Evolutionary conservation across 2,329 filamentous ascomycete species (phyloP).

Genomic region (Venturia asperata): DNA sequence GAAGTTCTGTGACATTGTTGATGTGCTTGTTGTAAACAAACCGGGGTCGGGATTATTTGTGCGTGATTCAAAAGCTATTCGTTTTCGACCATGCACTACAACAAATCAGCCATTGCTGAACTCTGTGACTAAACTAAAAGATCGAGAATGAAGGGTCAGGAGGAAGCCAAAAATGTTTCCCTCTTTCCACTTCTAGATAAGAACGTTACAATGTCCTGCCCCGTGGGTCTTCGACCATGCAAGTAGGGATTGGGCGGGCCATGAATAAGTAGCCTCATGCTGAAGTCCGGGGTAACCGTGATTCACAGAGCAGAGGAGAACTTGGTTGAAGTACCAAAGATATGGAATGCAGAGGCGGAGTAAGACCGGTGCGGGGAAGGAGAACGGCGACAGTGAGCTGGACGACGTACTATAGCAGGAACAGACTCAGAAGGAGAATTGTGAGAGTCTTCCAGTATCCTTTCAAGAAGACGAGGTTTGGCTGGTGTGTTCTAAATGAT

Average conservation of each 20-base stretch:
- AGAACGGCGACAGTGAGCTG: neutral
- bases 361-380: neutral
- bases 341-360: neutral
- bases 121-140: neutral
- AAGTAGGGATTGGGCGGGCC: neutral
- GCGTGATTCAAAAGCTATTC: neutral
- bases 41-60: neutral
- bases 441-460: no score
- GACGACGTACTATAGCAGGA: conserved; percentile 5
- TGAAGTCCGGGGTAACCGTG: neutral
- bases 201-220: neutral
- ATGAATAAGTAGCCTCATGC: neutral
- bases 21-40: neutral
- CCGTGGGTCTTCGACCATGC: neutral
- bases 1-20: conserved; percentile 5
- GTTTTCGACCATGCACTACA: neutral
- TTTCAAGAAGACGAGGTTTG: neutral
- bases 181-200: neutral
- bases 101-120: neutral
- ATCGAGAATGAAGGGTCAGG: neutral
- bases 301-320: neutral
- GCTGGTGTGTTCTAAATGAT: neutral
- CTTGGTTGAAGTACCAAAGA: neutral
- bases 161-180: neutral
- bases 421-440: neutral